Percentiles rank a stretch among this genome's conserved stretches.
Evolutionary conservation across 2,329 filamentous ascomycete genomes (phyloP).

Genomic region (Monilinia laxa): DNA sequence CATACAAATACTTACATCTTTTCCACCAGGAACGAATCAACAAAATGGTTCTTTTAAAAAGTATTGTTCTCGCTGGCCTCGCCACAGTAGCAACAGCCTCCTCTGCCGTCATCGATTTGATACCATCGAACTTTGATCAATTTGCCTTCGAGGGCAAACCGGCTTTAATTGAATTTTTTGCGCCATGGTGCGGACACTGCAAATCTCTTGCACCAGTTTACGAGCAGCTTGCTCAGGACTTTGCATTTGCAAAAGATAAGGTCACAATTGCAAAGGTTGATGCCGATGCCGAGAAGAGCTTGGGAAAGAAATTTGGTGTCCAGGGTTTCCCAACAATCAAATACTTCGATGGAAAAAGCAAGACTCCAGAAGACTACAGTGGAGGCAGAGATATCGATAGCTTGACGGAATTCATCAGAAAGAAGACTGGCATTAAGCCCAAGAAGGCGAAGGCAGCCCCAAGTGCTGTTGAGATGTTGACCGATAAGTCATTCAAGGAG

Average conservation of each 20-base stretch:
- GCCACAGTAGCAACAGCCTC: conserved; percentile 49
- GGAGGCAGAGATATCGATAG: conserved; percentile 86
- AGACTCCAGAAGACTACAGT: conserved; percentile 80
- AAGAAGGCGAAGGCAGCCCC: conserved; percentile 71
- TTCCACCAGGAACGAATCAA: conserved; percentile 4
- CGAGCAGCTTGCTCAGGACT: conserved; percentile 79
- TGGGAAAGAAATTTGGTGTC: conserved; percentile 84
- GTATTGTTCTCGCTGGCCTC: conserved; percentile 57
- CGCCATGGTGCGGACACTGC: conserved; percentile 99
- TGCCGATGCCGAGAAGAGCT: conserved; percentile 79
- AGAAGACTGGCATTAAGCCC: conserved; percentile 82
- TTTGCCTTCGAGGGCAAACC: conserved; percentile 91
- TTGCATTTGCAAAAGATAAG: conserved; percentile 68
- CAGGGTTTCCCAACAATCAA: conserved; percentile 97
- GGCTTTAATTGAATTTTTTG: conserved; percentile 96
- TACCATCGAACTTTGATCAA: conserved; percentile 86
- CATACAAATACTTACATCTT: conserved; percentile 11
- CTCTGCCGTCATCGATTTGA: conserved; percentile 86
- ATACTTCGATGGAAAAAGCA: conserved; percentile 94
- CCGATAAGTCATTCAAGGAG: conserved; percentile 73
- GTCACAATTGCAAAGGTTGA: conserved; percentile 95
- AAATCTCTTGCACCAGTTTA: conserved; percentile 94
- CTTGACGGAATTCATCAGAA: conserved; percentile 73
- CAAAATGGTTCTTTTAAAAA: conserved; percentile 52
- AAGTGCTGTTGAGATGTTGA: conserved; percentile 77